phyloP scores from a whole-genome alignment of 2,329 filamentous ascomycete species.

The Bipolaris zeicola region DNA sequence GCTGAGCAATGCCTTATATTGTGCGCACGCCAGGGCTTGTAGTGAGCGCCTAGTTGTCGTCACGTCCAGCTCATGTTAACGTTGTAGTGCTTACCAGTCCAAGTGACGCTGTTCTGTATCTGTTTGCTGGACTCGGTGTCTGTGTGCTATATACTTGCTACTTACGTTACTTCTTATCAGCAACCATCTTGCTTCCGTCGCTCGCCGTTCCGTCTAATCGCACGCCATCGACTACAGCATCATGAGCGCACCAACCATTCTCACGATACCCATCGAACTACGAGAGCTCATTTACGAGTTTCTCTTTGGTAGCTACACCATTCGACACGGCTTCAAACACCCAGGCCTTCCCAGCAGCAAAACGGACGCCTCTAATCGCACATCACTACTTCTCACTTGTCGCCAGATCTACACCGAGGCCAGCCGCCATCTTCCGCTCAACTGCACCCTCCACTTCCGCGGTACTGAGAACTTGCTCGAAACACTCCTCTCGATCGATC shows the following conservation, averaged over 20 bases:
- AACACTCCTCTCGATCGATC: conserved; percentile 38
- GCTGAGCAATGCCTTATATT: conserved; percentile 4
- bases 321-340: conserved; percentile 37
- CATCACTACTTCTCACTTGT: conserved; percentile 40
- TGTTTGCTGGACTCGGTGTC: not conserved
- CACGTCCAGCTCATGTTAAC: conserved; percentile 4
- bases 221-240: conserved; percentile 3
- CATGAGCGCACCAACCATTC: conserved; percentile 30
- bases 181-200: not conserved
- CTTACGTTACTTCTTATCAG: conserved; percentile 9
- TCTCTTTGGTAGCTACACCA: conserved; percentile 39
- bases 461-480: conserved; percentile 43
- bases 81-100: conserved; percentile 4
- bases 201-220: not conserved
- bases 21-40: conserved; percentile 10
- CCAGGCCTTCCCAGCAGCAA: conserved; percentile 6
- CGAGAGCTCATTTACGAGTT: conserved; percentile 44
- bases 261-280: conserved; percentile 41
- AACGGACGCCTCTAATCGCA: conserved; percentile 27
- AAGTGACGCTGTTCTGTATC: conserved; percentile 2
- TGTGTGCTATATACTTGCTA: conserved; percentile 1
- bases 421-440: conserved; percentile 41
- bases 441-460: conserved; percentile 40
- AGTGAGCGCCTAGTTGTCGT: conserved; percentile 4
- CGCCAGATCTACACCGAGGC: conserved; percentile 39